These are phyloP conservation scores for Ogataea trehalophila DNA, from an alignment of 805 yeast genomes.

Conservation along the genomic window DNA sequence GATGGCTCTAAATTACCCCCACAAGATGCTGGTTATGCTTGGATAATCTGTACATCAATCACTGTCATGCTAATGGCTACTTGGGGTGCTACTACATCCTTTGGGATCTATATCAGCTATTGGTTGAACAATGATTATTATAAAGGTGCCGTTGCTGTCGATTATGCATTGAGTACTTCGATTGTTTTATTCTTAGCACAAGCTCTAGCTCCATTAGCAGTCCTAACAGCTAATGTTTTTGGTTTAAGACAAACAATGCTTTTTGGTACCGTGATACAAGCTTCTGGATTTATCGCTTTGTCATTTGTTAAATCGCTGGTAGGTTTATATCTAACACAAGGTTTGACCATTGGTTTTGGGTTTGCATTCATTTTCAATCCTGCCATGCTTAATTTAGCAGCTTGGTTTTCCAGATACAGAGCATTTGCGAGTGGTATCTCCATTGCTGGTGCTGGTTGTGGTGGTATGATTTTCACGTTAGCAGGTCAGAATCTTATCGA, in stretches of 20 bases:
- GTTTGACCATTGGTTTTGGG: constrained; percentile 46
- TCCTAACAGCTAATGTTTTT: constrained; percentile 11
- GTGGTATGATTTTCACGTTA: constrained; percentile 35
- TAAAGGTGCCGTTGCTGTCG: constrained; percentile 47
- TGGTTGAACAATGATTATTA: constrained; percentile 45
- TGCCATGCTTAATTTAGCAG: constrained; percentile 41
- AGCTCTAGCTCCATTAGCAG: constrained; percentile 19
- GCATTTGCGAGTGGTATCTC: constrained; percentile 38
- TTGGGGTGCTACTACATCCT: constrained; percentile 64
- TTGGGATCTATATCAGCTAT: constrained; percentile 53
- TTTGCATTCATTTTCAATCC: constrained; percentile 50
- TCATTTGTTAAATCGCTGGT: constrained; percentile 45
- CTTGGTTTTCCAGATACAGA: constrained; percentile 48
- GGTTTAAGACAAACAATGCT: constrained; percentile 20
- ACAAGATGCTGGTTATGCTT: constrained; percentile 53
- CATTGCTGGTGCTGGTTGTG: constrained; percentile 38
- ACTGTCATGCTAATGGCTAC: constrained; percentile 44
- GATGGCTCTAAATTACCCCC: constrained; percentile 33
- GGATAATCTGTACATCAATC: constrained; percentile 42
- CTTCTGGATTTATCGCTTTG: constrained; percentile 46
- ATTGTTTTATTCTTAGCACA: constrained; percentile 17
- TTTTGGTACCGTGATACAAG: constrained; percentile 39
- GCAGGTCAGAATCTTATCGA: constrained; percentile 33
- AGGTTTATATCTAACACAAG: constrained; percentile 50
- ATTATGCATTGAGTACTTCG: constrained; percentile 61